Conservation (phyloP, 2,329 filamentous ascomycete genomes). For the Diaporthe sp. region DNA sequence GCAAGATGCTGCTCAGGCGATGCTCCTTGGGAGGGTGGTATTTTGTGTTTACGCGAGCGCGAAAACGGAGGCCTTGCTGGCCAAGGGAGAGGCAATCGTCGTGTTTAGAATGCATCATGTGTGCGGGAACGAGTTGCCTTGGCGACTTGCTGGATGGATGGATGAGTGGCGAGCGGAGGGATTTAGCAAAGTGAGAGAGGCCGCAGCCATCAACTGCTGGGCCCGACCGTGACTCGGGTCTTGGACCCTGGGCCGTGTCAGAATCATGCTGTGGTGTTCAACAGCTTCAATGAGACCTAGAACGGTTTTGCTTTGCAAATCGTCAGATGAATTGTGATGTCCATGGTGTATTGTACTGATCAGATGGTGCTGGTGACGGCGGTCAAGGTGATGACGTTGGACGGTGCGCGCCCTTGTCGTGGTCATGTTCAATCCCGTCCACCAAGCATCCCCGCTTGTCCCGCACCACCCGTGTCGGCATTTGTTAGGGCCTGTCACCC, state of each 20-base stretch:
- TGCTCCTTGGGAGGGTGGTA: no score
- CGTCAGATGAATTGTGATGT: background rate
- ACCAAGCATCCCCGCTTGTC: background rate
- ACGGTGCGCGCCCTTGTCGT: background rate
- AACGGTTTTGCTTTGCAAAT: background rate
- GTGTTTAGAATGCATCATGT: background rate
- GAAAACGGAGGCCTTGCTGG: background rate
- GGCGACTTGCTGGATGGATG: background rate
- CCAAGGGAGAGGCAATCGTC: background rate
- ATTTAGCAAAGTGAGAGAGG: background rate
- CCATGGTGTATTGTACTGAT: background rate
- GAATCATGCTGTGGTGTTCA: slow-evolving; percentile 21
- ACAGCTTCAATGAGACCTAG: slow-evolving; percentile 20
- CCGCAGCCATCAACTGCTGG: slow-evolving; percentile 30
- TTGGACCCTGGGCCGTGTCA: background rate
- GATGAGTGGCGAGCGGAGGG: background rate
- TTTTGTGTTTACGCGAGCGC: background rate
- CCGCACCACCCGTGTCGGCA: slow-evolving; percentile 11
- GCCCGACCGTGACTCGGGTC: background rate
- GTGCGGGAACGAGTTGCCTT: background rate
- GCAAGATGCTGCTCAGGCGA: background rate
- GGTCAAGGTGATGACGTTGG: background rate
- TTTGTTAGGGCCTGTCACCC: background rate
- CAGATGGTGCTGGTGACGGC: background rate
- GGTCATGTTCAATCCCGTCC: background rate